Percentiles rank a stretch among this genome's conserved stretches.
Conservation (phyloP, 2,329 filamentous ascomycete genomes). For the Fusarium torreyae region DNA sequence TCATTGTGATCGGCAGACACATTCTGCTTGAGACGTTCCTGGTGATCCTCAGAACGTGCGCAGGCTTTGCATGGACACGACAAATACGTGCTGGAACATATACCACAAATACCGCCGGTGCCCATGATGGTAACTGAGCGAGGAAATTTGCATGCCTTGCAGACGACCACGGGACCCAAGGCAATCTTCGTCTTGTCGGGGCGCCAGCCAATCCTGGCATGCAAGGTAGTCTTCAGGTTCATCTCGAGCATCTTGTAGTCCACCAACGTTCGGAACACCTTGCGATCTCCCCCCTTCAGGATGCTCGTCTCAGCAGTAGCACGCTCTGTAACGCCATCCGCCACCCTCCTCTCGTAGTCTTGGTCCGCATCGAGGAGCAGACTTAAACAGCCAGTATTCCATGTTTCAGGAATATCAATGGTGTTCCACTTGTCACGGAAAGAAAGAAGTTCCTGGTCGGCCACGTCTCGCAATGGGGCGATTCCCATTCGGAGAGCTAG, state of each 20-base stretch:
- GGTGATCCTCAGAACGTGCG: constrained; percentile 42
- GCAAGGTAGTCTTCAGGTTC: constrained; percentile 62
- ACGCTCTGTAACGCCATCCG: constrained; percentile 39
- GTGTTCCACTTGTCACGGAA: constrained; percentile 64
- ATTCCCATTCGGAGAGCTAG: constrained; percentile 65
- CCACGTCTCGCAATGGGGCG: constrained; percentile 56
- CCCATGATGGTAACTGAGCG: constrained; percentile 67
- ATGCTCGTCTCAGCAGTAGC: constrained; percentile 43
- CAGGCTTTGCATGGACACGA: constrained; percentile 45
- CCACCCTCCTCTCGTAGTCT: constrained; percentile 52
- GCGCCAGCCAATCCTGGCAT: constrained; percentile 61
- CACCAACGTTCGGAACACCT: constrained; percentile 61
- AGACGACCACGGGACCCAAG: constrained; percentile 61
- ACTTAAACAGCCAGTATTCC: constrained; percentile 62
- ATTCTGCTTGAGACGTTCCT: constrained; percentile 43
- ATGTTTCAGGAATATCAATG: constrained; percentile 64
- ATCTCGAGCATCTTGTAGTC: constrained; percentile 63
- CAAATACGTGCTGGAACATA: constrained; percentile 52
- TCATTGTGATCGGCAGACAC: constrained; percentile 54
- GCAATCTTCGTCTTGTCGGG: constrained; percentile 61
- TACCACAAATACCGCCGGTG: constrained; percentile 56
- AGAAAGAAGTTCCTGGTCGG: constrained; percentile 59
- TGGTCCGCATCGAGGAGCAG: constrained; percentile 65
- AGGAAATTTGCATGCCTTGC: constrained; percentile 60
- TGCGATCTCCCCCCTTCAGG: constrained; percentile 56